Evolutionary conservation across 129 eudicot genomes (phyloP).

Genomic region (Flaveria trinervia): DNA sequence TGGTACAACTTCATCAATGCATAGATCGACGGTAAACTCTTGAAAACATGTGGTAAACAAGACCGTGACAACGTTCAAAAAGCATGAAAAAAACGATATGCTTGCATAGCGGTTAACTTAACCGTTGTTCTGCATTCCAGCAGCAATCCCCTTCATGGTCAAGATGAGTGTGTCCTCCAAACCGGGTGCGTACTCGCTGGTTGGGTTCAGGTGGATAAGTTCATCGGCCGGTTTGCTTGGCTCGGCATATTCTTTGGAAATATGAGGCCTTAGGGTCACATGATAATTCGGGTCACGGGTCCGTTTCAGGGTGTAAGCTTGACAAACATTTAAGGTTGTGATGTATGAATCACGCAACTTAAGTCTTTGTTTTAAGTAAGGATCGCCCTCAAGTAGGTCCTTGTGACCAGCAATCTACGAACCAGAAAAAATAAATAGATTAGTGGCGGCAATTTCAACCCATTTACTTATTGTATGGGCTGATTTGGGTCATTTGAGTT

Average conservation of each 20-base stretch:
- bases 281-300: slow-evolving; percentile 86
- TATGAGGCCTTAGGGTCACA: slow-evolving; percentile 75
- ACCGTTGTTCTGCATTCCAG: slow-evolving; percentile 99
- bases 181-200: slow-evolving; percentile 98
- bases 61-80: slow-evolving; percentile 27
- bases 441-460: background rate
- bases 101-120: slow-evolving; percentile 26
- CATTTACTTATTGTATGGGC: background rate
- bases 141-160: slow-evolving; percentile 99
- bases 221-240: slow-evolving; percentile 76
- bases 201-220: slow-evolving; percentile 76
- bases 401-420: slow-evolving; percentile 89
- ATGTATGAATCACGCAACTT: slow-evolving; percentile 85
- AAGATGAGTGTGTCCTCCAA: slow-evolving; percentile 94
- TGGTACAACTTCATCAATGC: slow-evolving; percentile 32
- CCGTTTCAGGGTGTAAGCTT: slow-evolving; percentile 80
- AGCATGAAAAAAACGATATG: slow-evolving; percentile 11
- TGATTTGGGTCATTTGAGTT: background rate
- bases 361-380: slow-evolving; percentile 86
- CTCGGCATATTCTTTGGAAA: slow-evolving; percentile 74
- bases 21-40: slow-evolving; percentile 32
- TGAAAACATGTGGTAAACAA: slow-evolving; percentile 18
- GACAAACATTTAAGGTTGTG: slow-evolving; percentile 82
- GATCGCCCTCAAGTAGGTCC: slow-evolving; percentile 90
- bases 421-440: background rate